Percentiles rank a stretch among this genome's conserved stretches.
phyloP scores from a whole-genome alignment of 2,329 filamentous ascomycete genomes.

The Hypoxylon sp. region DNA sequence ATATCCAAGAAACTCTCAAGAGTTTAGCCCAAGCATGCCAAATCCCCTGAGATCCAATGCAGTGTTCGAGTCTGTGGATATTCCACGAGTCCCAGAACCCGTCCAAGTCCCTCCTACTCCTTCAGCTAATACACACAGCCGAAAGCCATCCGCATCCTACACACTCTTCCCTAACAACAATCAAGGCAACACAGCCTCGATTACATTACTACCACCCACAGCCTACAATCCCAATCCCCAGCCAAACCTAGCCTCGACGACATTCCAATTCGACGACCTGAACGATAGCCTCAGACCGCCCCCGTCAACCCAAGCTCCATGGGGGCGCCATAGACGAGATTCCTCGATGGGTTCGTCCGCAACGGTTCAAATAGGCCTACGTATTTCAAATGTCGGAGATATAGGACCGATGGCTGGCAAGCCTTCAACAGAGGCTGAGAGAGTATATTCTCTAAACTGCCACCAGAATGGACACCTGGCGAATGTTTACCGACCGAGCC shows the following conservation, averaged over 20 bases:
- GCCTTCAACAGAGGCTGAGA: constrained; percentile 54
- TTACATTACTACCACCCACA: constrained; percentile 63
- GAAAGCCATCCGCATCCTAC: constrained; percentile 58
- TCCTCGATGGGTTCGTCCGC: constrained; percentile 76
- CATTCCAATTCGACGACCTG: constrained; percentile 36
- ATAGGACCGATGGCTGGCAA: constrained; percentile 58
- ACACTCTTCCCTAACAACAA: constrained; percentile 58
- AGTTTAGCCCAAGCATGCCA: constrained; percentile 45
- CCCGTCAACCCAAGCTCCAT: constrained; percentile 59
- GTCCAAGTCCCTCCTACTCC: constrained; percentile 50
- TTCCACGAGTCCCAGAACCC: constrained; percentile 53
- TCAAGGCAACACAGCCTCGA: constrained; percentile 53
- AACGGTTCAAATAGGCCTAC: constrained; percentile 79
- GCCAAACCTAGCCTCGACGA: constrained; percentile 28
- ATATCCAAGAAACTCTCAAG: constrained; percentile 39
- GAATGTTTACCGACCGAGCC: constrained; percentile 52
- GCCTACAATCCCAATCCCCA: constrained; percentile 59
- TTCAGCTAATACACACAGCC: constrained; percentile 50
- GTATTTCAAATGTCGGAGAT: constrained; percentile 73
- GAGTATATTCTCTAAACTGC: constrained; percentile 59
- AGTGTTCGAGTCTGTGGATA: constrained; percentile 46
- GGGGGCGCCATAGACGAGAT: constrained; percentile 66
- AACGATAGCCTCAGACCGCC: constrained; percentile 60
- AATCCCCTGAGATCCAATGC: constrained; percentile 57
- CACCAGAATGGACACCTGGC: constrained; percentile 47